Evolutionary conservation across 192 early-diverging fungal species (phyloP).

Genomic region (Gonapodya sp.): DNA sequence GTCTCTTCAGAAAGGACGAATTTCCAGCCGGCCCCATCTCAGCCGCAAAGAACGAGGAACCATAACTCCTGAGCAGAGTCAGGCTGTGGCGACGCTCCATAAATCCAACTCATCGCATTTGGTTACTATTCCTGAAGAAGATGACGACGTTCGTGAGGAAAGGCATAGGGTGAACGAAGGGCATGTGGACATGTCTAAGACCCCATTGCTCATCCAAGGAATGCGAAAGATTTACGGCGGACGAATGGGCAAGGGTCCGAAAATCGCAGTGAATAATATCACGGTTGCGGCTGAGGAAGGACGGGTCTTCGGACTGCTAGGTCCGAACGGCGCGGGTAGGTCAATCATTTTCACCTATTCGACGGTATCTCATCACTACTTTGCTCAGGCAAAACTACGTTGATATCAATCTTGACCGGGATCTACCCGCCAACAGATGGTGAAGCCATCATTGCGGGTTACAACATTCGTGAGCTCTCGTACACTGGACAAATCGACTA

Average conservation of each 20-base stretch:
- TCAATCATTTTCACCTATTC: not conserved
- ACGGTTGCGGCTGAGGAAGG: conserved; percentile 51
- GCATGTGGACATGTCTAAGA: conserved; percentile 20
- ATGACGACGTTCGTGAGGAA: conserved; percentile 56
- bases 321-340: conserved; percentile 20
- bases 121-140: conserved; percentile 27
- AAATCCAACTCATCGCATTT: not conserved
- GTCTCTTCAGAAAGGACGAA: too few species aligned
- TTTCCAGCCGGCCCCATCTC: not conserved
- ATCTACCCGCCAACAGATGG: conserved; percentile 47
- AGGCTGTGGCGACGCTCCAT: not conserved
- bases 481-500: too few species aligned
- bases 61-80: not conserved
- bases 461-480: conserved; percentile 27
- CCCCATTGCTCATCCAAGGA: conserved; percentile 45
- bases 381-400: conserved; percentile 46
- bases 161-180: conserved; percentile 34
- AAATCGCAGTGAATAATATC: conserved; percentile 58
- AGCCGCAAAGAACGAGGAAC: not conserved
- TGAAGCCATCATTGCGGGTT: conserved; percentile 42
- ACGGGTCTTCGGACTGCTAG: conserved; percentile 57
- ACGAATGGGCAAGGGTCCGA: conserved; percentile 25
- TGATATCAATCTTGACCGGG: conserved; percentile 63
- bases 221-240: conserved; percentile 46
- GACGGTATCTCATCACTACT: not conserved